A percentile compares a stretch with the other conserved stretches of the same genome.
These are phyloP conservation scores for Cystoderma amianthinum DNA, from an alignment of 768 basidiomycete genomes.

Conservation along the genomic window DNA sequence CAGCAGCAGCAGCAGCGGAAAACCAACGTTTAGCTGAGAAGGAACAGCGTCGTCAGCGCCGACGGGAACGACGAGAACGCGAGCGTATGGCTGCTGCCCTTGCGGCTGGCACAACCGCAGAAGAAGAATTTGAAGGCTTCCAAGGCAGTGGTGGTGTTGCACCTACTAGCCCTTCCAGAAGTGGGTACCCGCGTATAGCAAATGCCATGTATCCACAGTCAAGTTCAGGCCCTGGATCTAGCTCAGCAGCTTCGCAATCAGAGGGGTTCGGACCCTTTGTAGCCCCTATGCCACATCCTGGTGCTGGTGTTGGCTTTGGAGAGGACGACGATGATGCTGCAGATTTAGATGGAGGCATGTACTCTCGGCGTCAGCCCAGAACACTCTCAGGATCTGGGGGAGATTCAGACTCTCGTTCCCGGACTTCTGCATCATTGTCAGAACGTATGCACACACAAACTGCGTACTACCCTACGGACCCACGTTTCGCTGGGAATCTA, in stretches of 20 bases:
- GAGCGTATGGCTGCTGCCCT: constrained; percentile 32
- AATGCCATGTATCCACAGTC: neutral
- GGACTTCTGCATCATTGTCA: constrained; percentile 44
- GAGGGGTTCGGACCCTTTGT: neutral
- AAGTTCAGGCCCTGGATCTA: neutral
- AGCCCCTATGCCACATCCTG: neutral
- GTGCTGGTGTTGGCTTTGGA: constrained; percentile 10
- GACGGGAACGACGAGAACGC: constrained; percentile 38
- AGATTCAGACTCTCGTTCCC: constrained; percentile 56
- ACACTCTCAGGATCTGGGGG: constrained; percentile 15
- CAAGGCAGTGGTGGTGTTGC: constrained; percentile 29
- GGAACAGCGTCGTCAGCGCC: constrained; percentile 38
- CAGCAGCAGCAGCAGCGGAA: constrained; percentile 30
- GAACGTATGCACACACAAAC: constrained; percentile 13
- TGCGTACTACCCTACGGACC: constrained; percentile 5
- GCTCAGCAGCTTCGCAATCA: neutral
- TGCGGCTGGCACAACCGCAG: constrained; percentile 25
- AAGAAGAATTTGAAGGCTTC: constrained; percentile 58
- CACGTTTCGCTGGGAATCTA: too few relatives aligned
- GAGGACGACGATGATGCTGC: constrained; percentile 41
- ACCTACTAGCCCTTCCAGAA: neutral
- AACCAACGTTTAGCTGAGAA: constrained; percentile 34
- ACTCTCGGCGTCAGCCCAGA: constrained; percentile 31
- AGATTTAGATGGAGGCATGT: constrained; percentile 54
- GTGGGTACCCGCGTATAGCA: neutral